phyloP scores from a whole-genome alignment of 345 rosid species.

The Pistacia vera region DNA sequence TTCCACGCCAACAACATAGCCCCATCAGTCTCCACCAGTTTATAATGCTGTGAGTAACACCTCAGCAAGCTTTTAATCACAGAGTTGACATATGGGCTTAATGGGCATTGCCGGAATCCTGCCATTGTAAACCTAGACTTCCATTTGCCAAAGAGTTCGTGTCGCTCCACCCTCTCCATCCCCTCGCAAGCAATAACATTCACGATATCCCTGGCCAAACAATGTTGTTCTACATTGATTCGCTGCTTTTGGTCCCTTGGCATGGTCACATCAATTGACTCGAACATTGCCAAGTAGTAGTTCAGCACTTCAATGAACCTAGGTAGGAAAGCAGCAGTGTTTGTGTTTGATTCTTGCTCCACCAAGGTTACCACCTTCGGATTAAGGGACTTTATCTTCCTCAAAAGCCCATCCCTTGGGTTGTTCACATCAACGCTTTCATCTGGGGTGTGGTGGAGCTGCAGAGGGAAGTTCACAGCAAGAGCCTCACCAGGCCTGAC shows the following conservation, averaged over 20 bases:
- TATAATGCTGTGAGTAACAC: constrained; percentile 57
- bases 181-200: constrained; percentile 74
- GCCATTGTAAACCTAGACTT: constrained; percentile 76
- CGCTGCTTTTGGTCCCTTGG: constrained; percentile 52
- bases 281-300: constrained; percentile 68
- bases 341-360: constrained; percentile 81
- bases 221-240: constrained; percentile 61
- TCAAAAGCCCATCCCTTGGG: constrained; percentile 71
- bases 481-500: constrained; percentile 68
- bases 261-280: constrained; percentile 62
- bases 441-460: constrained; percentile 76
- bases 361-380: constrained; percentile 68
- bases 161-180: constrained; percentile 69
- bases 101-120: constrained; percentile 55
- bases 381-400: constrained; percentile 64
- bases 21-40: constrained; percentile 59
- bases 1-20: constrained; percentile 76
- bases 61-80: constrained; percentile 53
- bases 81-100: constrained; percentile 54
- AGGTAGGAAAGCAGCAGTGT: constrained; percentile 67
- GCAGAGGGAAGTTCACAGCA: constrained; percentile 67
- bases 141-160: constrained; percentile 76
- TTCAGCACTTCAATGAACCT: constrained; percentile 63
- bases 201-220: constrained; percentile 69
- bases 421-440: constrained; percentile 70